Evolutionary conservation across 2,329 filamentous ascomycete species (phyloP).

Genomic region (Byssothecium circinans): DNA sequence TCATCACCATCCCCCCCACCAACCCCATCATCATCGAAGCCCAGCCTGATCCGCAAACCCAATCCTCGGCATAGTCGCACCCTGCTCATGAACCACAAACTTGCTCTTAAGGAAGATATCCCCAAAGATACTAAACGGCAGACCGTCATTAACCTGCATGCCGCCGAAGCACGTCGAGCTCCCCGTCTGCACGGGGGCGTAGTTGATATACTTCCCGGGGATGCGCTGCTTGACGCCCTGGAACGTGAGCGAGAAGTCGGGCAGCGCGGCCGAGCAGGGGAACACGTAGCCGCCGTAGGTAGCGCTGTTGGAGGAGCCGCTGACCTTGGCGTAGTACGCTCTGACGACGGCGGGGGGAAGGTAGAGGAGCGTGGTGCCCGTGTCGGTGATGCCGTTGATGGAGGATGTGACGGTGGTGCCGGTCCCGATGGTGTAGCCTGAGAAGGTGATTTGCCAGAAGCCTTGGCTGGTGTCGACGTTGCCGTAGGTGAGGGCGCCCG

Average conservation of each 20-base stretch:
- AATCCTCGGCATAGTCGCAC: slow-evolving; percentile 40
- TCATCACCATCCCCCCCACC: too few species aligned
- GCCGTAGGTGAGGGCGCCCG: slow-evolving; percentile 59
- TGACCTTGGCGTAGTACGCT: slow-evolving; percentile 63
- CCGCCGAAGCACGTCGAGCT: slow-evolving; percentile 69
- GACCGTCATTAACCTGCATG: slow-evolving; percentile 64
- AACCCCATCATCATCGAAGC: too few species aligned
- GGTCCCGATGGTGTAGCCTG: slow-evolving; percentile 59
- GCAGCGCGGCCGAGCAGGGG: slow-evolving; percentile 54
- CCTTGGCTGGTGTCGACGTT: slow-evolving; percentile 60
- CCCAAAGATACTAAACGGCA: slow-evolving; percentile 70
- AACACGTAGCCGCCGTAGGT: slow-evolving; percentile 59
- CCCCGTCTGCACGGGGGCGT: slow-evolving; percentile 46
- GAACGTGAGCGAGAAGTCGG: slow-evolving; percentile 58
- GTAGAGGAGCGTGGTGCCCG: slow-evolving; percentile 68
- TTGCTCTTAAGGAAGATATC: slow-evolving; percentile 78
- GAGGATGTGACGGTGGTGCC: slow-evolving; percentile 40
- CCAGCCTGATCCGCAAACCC: slow-evolving; percentile 48
- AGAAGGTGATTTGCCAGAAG: slow-evolving; percentile 64
- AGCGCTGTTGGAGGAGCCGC: slow-evolving; percentile 52
- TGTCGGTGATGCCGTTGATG: slow-evolving; percentile 66
- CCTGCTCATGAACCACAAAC: slow-evolving; percentile 63
- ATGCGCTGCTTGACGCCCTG: slow-evolving; percentile 53
- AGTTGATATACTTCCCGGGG: slow-evolving; percentile 60
- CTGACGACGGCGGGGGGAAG: slow-evolving; percentile 56